Conservation (phyloP, 495 filamentous ascomycete genomes). For the Podospora bellae-mahoneyi region DNA sequence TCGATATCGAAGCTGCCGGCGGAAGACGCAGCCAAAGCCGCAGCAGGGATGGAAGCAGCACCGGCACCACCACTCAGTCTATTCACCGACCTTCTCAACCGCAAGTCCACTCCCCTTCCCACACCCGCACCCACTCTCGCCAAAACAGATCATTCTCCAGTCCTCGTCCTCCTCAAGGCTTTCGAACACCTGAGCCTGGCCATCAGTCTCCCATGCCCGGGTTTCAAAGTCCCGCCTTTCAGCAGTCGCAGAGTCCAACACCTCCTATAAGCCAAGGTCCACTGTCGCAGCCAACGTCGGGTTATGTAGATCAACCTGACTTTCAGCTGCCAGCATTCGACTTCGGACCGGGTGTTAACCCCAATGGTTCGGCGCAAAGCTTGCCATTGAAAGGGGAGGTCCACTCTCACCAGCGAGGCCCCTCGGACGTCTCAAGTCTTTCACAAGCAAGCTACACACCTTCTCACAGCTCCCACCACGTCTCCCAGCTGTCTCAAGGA, state of each 20-base stretch:
- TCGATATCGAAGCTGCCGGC: not conserved
- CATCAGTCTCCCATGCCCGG: not conserved
- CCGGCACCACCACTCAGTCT: not conserved
- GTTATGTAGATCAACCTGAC: not conserved
- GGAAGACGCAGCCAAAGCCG: not conserved
- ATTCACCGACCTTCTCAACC: not conserved
- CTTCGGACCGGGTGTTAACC: not conserved
- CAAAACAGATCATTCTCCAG: constrained; percentile 3
- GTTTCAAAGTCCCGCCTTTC: not conserved
- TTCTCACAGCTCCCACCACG: not conserved
- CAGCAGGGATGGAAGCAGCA: not conserved
- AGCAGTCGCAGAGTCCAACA: not conserved
- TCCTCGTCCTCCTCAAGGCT: not conserved
- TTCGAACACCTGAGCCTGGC: not conserved
- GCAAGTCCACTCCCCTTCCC: not conserved
- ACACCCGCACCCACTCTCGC: not conserved
- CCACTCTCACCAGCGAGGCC: not conserved
- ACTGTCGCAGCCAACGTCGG: not conserved
- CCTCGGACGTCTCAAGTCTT: not conserved
- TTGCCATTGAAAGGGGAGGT: not conserved
- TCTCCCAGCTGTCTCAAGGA: not conserved
- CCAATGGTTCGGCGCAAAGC: not conserved
- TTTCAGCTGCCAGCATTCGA: not conserved
- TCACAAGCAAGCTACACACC: not conserved
- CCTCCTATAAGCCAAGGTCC: not conserved